Conservation (phyloP, 2,329 filamentous ascomycete genomes). For the Fusarium brevicatenulatum region DNA sequence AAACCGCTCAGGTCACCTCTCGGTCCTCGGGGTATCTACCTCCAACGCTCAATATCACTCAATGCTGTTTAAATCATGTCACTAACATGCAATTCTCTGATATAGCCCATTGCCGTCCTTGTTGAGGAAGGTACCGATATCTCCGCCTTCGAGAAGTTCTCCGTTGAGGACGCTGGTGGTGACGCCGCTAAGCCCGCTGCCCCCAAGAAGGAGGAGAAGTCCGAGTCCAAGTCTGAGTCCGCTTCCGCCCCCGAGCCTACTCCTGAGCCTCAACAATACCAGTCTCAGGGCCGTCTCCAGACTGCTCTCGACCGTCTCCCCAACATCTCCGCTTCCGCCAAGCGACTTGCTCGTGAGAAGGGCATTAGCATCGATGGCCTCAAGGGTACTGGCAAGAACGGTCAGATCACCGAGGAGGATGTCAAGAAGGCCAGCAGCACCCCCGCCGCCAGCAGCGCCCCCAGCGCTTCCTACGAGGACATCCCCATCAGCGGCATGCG, state of each 20-base stretch:
- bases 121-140: conserved; percentile 92
- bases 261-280: conserved; percentile 74
- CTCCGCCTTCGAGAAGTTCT: conserved; percentile 88
- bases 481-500: conserved; percentile 90
- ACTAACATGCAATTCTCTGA: conserved; percentile 19
- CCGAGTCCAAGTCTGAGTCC: conserved; percentile 68
- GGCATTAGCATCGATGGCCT: conserved; percentile 79
- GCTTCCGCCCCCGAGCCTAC: conserved; percentile 56
- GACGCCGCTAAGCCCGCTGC: conserved; percentile 69
- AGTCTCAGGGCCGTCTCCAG: conserved; percentile 81
- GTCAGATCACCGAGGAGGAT: conserved; percentile 90
- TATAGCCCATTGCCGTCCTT: conserved; percentile 92
- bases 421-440: conserved; percentile 84
- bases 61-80: background rate
- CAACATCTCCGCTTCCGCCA: conserved; percentile 76
- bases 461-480: conserved; percentile 81
- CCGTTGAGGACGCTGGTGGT: conserved; percentile 88
- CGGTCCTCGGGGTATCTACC: conserved; percentile 29
- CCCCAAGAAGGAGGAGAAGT: conserved; percentile 73
- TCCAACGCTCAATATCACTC: conserved; percentile 11
- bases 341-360: conserved; percentile 86
- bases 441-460: conserved; percentile 61
- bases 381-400: conserved; percentile 88
- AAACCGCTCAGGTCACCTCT: conserved; percentile 14
- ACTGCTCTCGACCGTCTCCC: conserved; percentile 85